Conservation (phyloP, 2,329 filamentous ascomycete genomes). For the Fusarium tricinctum region DNA sequence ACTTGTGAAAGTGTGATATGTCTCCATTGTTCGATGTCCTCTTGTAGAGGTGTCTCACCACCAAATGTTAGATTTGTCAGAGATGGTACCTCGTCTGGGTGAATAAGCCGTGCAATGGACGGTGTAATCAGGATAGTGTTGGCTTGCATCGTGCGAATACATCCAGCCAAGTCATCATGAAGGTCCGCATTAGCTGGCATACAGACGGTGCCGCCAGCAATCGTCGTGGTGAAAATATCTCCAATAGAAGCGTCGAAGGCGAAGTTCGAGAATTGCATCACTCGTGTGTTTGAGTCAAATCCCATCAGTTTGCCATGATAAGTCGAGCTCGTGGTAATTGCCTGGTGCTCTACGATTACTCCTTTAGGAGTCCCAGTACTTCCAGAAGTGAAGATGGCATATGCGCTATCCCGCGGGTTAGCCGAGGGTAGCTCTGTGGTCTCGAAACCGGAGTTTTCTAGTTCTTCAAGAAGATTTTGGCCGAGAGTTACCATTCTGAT, state of each 20-base stretch:
- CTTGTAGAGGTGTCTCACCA: conserved; percentile 8
- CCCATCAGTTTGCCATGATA: conserved; percentile 11
- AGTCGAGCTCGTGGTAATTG: conserved; percentile 10
- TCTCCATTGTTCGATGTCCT: conserved; percentile 11
- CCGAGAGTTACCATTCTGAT: not conserved
- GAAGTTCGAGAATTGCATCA: conserved; percentile 41
- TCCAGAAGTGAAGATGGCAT: conserved; percentile 36
- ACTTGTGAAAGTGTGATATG: not conserved
- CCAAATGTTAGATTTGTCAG: not conserved
- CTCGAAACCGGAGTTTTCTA: not conserved
- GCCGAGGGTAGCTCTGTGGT: not conserved
- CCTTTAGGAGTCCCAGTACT: conserved; percentile 37
- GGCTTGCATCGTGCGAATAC: conserved; percentile 32
- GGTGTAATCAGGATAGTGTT: conserved; percentile 1
- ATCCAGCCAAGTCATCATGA: conserved; percentile 26
- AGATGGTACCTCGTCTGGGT: not conserved
- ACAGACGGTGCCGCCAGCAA: conserved; percentile 46
- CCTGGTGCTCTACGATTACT: conserved; percentile 16
- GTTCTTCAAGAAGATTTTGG: not conserved
- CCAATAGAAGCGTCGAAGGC: conserved; percentile 45
- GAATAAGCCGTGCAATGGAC: not conserved
- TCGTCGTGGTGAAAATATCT: conserved; percentile 38
- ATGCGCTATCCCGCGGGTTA: not conserved
- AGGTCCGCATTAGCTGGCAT: conserved; percentile 38
- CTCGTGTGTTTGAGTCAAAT: conserved; percentile 3